Evolutionary conservation across 1,284 basidiomycete species (phyloP).

Genomic region (Bondarzewia mesenterica): DNA sequence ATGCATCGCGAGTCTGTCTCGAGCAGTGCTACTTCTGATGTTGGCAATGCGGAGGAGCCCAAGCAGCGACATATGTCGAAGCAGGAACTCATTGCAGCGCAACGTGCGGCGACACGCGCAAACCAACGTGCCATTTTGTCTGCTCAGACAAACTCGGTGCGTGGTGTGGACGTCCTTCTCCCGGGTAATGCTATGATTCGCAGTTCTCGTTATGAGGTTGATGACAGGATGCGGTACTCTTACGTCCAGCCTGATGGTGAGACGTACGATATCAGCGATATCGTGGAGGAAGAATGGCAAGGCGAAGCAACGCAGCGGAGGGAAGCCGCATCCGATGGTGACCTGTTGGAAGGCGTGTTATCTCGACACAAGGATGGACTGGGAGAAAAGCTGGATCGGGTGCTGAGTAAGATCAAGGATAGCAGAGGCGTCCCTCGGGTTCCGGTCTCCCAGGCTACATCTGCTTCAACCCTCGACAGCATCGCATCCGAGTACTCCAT

Average conservation of each 20-base stretch:
- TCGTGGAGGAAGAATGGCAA: slow-evolving; percentile 81
- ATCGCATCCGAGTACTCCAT: slow-evolving; percentile 49
- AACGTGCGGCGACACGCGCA: slow-evolving; percentile 76
- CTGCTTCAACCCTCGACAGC: slow-evolving; percentile 17
- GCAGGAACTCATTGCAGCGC: slow-evolving; percentile 89
- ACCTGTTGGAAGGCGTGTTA: slow-evolving; percentile 60
- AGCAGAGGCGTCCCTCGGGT: slow-evolving; percentile 24
- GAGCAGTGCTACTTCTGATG: slow-evolving; percentile 29
- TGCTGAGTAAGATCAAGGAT: slow-evolving; percentile 69
- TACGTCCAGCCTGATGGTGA: slow-evolving; percentile 84
- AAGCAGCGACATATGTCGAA: slow-evolving; percentile 50
- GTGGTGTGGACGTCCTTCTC: slow-evolving; percentile 82
- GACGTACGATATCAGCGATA: slow-evolving; percentile 86
- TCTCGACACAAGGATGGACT: slow-evolving; percentile 46
- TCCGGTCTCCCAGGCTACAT: slow-evolving; percentile 13
- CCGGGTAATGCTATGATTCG: slow-evolving; percentile 82
- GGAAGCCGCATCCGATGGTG: slow-evolving; percentile 31
- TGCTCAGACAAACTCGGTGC: slow-evolving; percentile 73
- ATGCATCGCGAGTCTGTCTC: slow-evolving; percentile 60
- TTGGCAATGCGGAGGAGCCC: slow-evolving; percentile 26
- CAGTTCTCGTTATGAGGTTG: slow-evolving; percentile 63
- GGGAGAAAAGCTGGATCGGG: slow-evolving; percentile 70
- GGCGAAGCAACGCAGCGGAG: slow-evolving; percentile 30
- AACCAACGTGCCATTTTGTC: slow-evolving; percentile 83
- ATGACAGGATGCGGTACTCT: slow-evolving; percentile 80